Base-by-base conservation (phyloP, 2,329 filamentous ascomycete genomes). In the Ophiostoma perfectum region DNA sequence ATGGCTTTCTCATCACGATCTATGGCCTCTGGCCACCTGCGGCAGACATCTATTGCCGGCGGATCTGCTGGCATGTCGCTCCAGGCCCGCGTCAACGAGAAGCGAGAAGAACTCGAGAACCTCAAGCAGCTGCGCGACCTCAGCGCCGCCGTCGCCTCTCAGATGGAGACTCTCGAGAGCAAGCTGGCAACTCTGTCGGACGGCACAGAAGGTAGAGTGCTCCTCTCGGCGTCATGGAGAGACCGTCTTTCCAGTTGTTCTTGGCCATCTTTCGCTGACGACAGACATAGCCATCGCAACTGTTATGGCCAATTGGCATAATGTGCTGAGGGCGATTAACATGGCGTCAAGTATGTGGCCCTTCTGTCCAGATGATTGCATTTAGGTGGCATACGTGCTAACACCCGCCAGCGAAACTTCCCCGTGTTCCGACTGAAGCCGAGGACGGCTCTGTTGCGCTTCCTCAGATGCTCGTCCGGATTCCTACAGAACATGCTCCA, bases 261-360 rank as follows among this genome's bases (percentile, higher is more conserved):
- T 27, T 9, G 18, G 27, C n/a, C 18, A 27, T 27, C 8, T 18
- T 12, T 39, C 27, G 52, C 55, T 60, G 14, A 63, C 14, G 14
- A 14, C 11, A 42, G 7, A 4, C 36, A 1, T 76, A 92, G 91
- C 90, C 70, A 92, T 96, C 74, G 91, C 92, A 52, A 85, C 89
- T n/a, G 91, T 96, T 36, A 82, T 96, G 76, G 86, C 89, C 67
- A 96, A 95, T 77, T 96, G 92, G 92, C 90, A 93, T 77, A 93
- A 92, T 74, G 91, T 96, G 72, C 83, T 96, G 70, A 84, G 90
- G 72, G 91, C 91, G 58, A 93, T 96, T 75, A 90, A 90, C 75
- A 93, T 95, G 90, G 92, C 92, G 71, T 93, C 90, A 70, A 84
- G 91, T 93, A 83, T 75, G 87, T 80, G 16, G 27, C 5, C 36